A percentile compares a stretch with the other conserved stretches of the same genome.
Conservation (phyloP, 768 basidiomycete genomes). For the Strobilomyces echinocephalus region DNA sequence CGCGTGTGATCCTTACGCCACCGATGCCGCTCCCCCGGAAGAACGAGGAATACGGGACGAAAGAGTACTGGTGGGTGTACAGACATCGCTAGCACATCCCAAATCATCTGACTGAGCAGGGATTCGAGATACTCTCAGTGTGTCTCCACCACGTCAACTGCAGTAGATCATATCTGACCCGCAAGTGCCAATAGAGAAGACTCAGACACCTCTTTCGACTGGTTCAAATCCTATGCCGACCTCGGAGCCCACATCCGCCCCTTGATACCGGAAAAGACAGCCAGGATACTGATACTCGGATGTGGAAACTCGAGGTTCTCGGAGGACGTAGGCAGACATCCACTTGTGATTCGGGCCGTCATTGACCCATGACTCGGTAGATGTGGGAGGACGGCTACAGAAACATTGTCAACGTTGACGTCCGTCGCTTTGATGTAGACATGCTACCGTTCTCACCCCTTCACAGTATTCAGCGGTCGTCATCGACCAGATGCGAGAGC, state of each 20-base stretch:
- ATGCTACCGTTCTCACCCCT: not conserved
- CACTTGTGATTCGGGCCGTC: not conserved
- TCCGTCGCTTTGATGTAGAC: slow-evolving; percentile 28
- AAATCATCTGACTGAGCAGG: slow-evolving; percentile 37
- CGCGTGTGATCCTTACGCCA: slow-evolving; percentile 12
- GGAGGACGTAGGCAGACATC: slow-evolving; percentile 49
- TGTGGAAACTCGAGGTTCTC: slow-evolving; percentile 82
- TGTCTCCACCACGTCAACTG: slow-evolving; percentile 18
- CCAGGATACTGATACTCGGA: slow-evolving; percentile 72
- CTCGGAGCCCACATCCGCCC: slow-evolving; percentile 57
- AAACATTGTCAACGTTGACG: slow-evolving; percentile 76
- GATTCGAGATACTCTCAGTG: slow-evolving; percentile 66
- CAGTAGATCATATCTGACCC: not conserved
- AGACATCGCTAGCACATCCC: not conserved
- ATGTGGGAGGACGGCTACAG: slow-evolving; percentile 87
- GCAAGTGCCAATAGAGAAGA: slow-evolving; percentile 42
- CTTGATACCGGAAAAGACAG: slow-evolving; percentile 56
- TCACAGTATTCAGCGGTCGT: slow-evolving; percentile 68
- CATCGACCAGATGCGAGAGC: slow-evolving; percentile 66
- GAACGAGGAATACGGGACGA: slow-evolving; percentile 66
- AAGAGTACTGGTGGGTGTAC: slow-evolving; percentile 59
- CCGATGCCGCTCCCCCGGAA: slow-evolving; percentile 45
- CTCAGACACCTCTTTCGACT: slow-evolving; percentile 65
- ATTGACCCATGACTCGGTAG: slow-evolving; percentile 34
- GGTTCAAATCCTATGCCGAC: slow-evolving; percentile 82